phyloP scores from a whole-genome alignment of 805 yeast species.

The Kuraishia ogatae region DNA sequence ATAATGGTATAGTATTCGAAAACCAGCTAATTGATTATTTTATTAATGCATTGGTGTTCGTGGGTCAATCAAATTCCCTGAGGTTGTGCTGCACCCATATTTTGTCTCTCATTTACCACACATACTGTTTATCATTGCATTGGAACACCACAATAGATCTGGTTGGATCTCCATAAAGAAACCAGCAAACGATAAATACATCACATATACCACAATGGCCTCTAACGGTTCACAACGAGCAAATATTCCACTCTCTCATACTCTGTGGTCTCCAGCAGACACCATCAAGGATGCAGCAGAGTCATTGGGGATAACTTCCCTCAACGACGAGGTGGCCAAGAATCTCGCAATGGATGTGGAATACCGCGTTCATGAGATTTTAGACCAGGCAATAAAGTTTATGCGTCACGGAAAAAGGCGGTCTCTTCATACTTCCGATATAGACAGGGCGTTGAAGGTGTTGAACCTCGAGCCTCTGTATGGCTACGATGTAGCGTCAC shows the following conservation, averaged over 20 bases:
- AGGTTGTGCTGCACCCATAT: no score
- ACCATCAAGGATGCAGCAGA: constrained; percentile 97
- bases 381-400: constrained; percentile 93
- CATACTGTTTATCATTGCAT: no score
- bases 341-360: constrained; percentile 99
- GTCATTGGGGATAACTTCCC: constrained; percentile 63
- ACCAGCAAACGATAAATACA: background rate
- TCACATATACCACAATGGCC: background rate
- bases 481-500: constrained; percentile 70
- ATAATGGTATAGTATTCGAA: no score
- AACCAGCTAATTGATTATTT: no score
- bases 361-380: constrained; percentile 87
- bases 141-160: background rate
- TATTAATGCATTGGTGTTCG: no score
- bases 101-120: no score
- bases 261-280: constrained; percentile 96
- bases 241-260: constrained; percentile 65
- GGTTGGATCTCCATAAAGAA: background rate
- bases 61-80: no score
- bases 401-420: constrained; percentile 91
- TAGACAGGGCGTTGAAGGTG: constrained; percentile 72
- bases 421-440: constrained; percentile 71
- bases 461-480: constrained; percentile 91
- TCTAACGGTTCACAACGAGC: constrained; percentile 1
- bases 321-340: constrained; percentile 89